phyloP scores from a whole-genome alignment of 257 asterid genomes.

The Solanum pimpinellifolium region DNA sequence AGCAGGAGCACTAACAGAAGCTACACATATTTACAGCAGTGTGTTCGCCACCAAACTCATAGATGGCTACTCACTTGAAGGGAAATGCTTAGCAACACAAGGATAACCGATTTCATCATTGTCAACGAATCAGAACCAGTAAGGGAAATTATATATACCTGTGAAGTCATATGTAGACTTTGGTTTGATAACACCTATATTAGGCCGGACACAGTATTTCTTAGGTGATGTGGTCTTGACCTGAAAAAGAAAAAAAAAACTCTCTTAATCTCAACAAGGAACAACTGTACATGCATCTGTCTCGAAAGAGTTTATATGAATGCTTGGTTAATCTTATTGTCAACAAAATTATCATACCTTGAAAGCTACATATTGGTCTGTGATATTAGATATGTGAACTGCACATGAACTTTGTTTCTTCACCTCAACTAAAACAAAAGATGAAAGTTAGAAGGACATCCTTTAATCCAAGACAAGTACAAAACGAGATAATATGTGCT shows the following conservation, averaged over 20 bases:
- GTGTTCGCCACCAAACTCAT: not conserved
- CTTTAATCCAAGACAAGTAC: not conserved
- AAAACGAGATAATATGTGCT: not conserved
- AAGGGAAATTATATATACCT: conserved; percentile 26
- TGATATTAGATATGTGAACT: conserved; percentile 54
- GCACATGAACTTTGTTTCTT: conserved; percentile 67
- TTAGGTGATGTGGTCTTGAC: conserved; percentile 91
- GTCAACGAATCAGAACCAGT: not conserved
- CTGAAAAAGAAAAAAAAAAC: conserved; percentile 26
- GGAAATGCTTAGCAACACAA: not conserved
- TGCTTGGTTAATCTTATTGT: not conserved
- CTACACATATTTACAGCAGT: not conserved
- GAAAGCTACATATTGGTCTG: conserved; percentile 78
- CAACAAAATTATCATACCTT: conserved; percentile 42
- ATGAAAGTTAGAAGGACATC: conserved; percentile 7
- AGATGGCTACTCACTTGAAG: not conserved
- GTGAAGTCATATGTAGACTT: conserved; percentile 56
- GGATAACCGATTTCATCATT: not conserved
- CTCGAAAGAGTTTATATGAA: not conserved
- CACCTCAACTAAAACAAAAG: conserved; percentile 54
- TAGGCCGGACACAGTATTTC: conserved; percentile 84
- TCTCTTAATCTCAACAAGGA: not conserved
- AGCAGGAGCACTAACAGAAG: not conserved
- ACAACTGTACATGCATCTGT: not conserved
- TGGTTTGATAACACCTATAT: conserved; percentile 78